Evolutionary conservation across 2,329 filamentous ascomycete species (phyloP).

Genomic region (Aureobasidium musti): DNA sequence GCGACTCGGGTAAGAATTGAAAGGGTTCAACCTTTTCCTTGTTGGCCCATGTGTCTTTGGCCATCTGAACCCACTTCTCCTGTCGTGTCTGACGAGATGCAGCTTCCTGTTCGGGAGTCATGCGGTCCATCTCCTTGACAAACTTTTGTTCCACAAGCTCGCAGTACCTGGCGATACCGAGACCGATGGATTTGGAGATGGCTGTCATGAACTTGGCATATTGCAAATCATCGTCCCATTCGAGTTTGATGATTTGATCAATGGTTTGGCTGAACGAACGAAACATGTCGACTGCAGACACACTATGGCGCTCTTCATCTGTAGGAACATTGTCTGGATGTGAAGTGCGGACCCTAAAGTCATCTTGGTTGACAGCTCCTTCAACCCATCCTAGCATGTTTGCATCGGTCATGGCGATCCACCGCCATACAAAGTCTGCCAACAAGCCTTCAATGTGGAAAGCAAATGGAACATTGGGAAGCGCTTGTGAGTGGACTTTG

Average conservation of each 20-base stretch:
- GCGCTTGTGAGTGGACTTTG: slow-evolving; percentile 71
- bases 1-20: slow-evolving; percentile 93
- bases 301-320: slow-evolving; percentile 86
- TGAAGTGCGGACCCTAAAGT: slow-evolving; percentile 73
- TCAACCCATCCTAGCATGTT: slow-evolving; percentile 84
- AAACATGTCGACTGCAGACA: slow-evolving; percentile 92
- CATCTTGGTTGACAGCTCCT: slow-evolving; percentile 85
- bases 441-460: slow-evolving; percentile 86
- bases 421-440: slow-evolving; percentile 93
- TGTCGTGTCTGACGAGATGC: slow-evolving; percentile 77
- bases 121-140: slow-evolving; percentile 85
- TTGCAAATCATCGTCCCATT: slow-evolving; percentile 92
- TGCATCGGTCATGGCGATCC: slow-evolving; percentile 78
- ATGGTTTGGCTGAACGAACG: slow-evolving; percentile 89
- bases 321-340: slow-evolving; percentile 53
- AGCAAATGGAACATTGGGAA: slow-evolving; percentile 73
- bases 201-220: slow-evolving; percentile 98
- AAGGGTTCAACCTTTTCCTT: slow-evolving; percentile 96
- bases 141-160: slow-evolving; percentile 87
- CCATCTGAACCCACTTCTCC: slow-evolving; percentile 89
- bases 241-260: slow-evolving; percentile 79
- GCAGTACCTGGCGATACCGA: slow-evolving; percentile 84
- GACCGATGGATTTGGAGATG: slow-evolving; percentile 78
- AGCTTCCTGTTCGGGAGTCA: slow-evolving; percentile 83
- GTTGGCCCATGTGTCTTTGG: slow-evolving; percentile 87